Evolutionary conservation across 2,329 filamentous ascomycete genomes (phyloP).

Genomic region (Ciborinia camelliae): DNA sequence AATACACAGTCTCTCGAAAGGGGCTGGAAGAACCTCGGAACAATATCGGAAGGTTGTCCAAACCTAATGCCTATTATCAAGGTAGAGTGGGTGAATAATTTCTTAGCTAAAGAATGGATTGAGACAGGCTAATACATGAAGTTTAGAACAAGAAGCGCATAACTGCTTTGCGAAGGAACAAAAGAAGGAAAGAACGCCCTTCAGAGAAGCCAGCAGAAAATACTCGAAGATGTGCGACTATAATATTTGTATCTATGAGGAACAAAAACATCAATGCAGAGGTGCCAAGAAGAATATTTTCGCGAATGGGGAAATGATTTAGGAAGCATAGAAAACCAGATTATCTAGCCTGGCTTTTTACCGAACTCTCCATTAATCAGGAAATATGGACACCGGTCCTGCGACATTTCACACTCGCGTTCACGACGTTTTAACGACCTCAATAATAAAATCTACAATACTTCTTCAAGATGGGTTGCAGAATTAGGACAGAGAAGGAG

Average conservation of each 20-base stretch:
- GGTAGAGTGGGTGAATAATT: neutral
- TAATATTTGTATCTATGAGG: neutral
- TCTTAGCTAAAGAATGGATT: neutral
- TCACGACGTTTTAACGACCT: neutral
- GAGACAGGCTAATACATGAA: no score
- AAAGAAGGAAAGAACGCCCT: neutral
- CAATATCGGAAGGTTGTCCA: neutral
- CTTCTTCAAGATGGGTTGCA: neutral
- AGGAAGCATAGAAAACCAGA: no score
- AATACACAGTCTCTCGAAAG: neutral
- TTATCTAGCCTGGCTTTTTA: neutral
- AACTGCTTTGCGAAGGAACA: no score
- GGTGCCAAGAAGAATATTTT: no score
- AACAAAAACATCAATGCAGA: neutral
- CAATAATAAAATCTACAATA: neutral
- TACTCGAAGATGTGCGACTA: neutral
- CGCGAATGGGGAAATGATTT: no score
- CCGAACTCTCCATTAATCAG: neutral
- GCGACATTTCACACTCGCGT: neutral
- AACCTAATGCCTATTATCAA: neutral
- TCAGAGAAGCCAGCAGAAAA: neutral
- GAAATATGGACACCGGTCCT: neutral
- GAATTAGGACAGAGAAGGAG: neutral
- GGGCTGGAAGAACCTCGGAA: constrained; percentile 7
- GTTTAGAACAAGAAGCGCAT: neutral